Base-by-base conservation (phyloP, 495 filamentous ascomycete genomes). In the Podospora australis region DNA sequence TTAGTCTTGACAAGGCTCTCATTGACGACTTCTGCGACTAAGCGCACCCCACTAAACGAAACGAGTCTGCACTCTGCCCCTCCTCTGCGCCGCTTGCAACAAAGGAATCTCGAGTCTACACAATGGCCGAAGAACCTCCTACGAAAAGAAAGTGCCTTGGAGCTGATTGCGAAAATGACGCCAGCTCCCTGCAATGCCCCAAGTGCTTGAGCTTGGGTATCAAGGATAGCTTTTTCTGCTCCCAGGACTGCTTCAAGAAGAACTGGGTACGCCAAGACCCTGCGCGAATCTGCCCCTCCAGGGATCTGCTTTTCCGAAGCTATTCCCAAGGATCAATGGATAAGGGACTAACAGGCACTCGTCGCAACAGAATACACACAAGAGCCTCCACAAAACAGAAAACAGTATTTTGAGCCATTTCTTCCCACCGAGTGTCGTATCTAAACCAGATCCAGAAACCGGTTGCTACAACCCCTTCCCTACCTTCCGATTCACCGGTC, bases 161-260 rank as follows among this genome's bases (percentile, higher is more conserved):
- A 9, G 71, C 75, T 29, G 86, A 88, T 57, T 98, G 92, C 70
- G 66, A 73, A 5, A 95, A 96, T 50, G 81, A 88, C 50, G 88
- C 88, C 34, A 82, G 88, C 26, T 71, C 81, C 20, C 70, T 97
- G 10, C 90, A 97, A 64, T 98, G 92, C 71, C 92, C 92, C 21
- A 96, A 86, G 39, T 98, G 92, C 58, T 73, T 96, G 50, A 96
- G 90, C 67, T 66, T 87, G 43, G 90, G 86, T 40, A 70, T 78
- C 52, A 90, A 86, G 59, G 88, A 91, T 62, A 92, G 88, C 70
- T 95, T 80, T 67, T 98, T 97, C 74, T 98, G 92, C 73, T 89
- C 89, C 9, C 94, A 98, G 63, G 94, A 97, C 59, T 98, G 92
- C 77, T 98, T 98, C 72, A 97, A 96, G 75, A 81, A 80, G 62